These are phyloP conservation scores for Chalciporus piperatoides DNA, from an alignment of 1,284 basidiomycete species.

Conservation along the genomic window DNA sequence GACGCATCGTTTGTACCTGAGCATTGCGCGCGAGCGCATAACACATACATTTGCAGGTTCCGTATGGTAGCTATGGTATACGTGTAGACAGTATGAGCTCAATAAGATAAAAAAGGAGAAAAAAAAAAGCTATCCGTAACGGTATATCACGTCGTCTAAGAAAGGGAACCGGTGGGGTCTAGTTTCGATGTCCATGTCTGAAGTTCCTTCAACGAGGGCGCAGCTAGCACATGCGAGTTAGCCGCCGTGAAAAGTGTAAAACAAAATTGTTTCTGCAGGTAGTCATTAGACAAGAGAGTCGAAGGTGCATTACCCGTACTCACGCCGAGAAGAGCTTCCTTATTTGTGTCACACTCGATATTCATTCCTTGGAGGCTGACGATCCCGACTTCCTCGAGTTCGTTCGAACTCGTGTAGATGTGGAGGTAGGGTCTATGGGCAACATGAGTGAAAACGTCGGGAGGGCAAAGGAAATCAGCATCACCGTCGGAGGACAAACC, in stretches of 20 bases:
- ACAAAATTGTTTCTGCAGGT: constrained; percentile 69
- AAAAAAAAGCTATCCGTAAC: constrained; percentile 12
- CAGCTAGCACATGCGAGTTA: constrained; percentile 86
- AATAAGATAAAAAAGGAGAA: constrained; percentile 21
- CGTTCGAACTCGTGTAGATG: constrained; percentile 77
- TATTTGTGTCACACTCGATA: constrained; percentile 82
- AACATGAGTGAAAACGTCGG: not conserved
- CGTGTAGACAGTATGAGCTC: constrained; percentile 19
- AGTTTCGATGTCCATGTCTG: constrained; percentile 79
- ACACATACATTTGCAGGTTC: constrained; percentile 15
- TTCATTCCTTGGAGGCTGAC: constrained; percentile 84
- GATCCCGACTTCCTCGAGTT: constrained; percentile 80
- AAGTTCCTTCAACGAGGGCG: constrained; percentile 75
- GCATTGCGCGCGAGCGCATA: constrained; percentile 1
- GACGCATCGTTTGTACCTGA: constrained; percentile 4
- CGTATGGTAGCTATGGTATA: constrained; percentile 29
- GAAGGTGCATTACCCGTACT: constrained; percentile 29
- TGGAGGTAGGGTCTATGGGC: constrained; percentile 79
- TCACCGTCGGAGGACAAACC: constrained; percentile 88
- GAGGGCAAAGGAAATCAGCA: constrained; percentile 14
- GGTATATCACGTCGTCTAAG: constrained; percentile 29
- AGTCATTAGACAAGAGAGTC: constrained; percentile 10
- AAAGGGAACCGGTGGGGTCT: constrained; percentile 66
- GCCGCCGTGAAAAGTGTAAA: constrained; percentile 88
- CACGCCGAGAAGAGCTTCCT: constrained; percentile 84